Percentiles rank a stretch among this genome's conserved stretches.
These are phyloP conservation scores for Nevesoporus exiguus DNA, from an alignment of 768 basidiomycete genomes.

Conservation along the genomic window DNA sequence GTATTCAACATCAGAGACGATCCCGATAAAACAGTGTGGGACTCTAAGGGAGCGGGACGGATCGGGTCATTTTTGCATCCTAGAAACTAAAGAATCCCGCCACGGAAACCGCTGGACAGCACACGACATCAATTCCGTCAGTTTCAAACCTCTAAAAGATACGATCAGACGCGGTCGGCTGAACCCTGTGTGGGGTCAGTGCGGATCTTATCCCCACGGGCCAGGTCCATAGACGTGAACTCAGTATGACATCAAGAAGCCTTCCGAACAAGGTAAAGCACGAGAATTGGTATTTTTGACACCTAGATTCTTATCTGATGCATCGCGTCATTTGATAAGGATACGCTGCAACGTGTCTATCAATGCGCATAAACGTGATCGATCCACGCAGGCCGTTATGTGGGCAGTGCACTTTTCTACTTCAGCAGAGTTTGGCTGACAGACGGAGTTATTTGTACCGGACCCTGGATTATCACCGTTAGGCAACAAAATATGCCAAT, in stretches of 20 bases:
- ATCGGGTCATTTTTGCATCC: conserved; percentile 11
- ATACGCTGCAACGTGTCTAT: background rate
- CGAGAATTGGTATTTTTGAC: background rate
- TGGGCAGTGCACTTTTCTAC: background rate
- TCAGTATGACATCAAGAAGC: background rate
- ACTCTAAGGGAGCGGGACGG: conserved; percentile 6
- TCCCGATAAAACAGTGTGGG: background rate
- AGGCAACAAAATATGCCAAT: background rate
- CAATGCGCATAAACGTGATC: background rate
- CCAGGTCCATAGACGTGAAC: background rate
- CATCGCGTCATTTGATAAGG: background rate
- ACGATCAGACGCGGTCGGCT: conserved; percentile 1
- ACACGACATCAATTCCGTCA: conserved; percentile 2
- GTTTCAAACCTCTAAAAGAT: conserved; percentile 11
- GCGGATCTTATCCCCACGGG: background rate
- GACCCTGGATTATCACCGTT: background rate
- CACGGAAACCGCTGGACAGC: background rate
- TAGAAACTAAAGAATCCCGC: background rate
- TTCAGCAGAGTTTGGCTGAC: background rate
- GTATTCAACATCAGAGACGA: background rate
- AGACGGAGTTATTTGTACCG: background rate
- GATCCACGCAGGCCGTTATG: background rate
- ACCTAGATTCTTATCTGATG: background rate
- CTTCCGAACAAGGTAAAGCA: background rate
- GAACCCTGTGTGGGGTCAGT: background rate